Evolutionary conservation across 257 asterid species (phyloP).

Genomic region (Oldenlandia corymbosa): DNA sequence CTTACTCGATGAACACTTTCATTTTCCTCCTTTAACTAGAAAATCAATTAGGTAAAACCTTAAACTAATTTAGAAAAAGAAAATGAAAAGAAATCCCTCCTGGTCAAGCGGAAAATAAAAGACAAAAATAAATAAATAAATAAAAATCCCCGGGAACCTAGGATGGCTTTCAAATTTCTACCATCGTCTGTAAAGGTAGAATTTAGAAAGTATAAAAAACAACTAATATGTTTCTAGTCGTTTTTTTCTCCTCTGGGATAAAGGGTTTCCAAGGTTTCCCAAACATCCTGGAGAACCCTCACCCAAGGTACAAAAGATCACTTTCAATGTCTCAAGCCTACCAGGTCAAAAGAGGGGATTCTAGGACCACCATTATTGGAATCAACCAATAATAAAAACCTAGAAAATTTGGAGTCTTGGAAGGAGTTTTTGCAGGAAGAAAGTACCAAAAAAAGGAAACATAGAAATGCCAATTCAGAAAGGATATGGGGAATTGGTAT

Average conservation of each 20-base stretch:
- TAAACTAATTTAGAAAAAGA: no score
- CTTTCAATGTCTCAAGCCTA: neutral
- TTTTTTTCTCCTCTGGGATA: neutral
- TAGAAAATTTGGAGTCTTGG: neutral
- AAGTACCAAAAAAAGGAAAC: no score
- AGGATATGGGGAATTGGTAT: constrained; percentile 45
- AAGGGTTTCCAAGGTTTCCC: neutral
- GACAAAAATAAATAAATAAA: no score
- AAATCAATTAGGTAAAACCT: no score
- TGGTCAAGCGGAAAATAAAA: constrained; percentile 6
- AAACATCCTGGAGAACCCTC: neutral
- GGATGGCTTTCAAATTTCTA: constrained; percentile 2
- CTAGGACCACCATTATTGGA: neutral
- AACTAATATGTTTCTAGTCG: no score
- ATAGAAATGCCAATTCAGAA: constrained; percentile 30
- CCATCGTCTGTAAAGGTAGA: neutral
- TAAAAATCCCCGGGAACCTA: constrained; percentile 2
- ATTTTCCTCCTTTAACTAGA: no score
- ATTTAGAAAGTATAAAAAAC: neutral
- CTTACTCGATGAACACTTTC: no score
- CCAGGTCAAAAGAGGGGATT: neutral
- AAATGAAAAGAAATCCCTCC: neutral
- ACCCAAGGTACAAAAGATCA: constrained; percentile 7
- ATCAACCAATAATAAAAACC: neutral
- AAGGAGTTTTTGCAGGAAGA: neutral